phyloP scores from a whole-genome alignment of 1,284 basidiomycete species.

The Chondrostereum purpureum region DNA sequence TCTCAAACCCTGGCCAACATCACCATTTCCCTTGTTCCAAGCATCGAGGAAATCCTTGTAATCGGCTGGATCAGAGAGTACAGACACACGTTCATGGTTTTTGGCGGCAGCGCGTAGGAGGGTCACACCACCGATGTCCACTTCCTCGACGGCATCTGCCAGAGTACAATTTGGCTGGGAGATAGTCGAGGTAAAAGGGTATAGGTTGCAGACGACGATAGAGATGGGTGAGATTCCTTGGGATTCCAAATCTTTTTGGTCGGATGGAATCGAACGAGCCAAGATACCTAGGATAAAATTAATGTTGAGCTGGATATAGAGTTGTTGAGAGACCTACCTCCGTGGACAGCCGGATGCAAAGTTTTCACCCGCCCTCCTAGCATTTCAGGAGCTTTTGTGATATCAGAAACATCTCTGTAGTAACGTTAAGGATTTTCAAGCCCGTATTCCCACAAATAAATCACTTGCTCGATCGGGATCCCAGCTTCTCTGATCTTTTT shows the following conservation, averaged over 20 bases:
- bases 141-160: conserved; percentile 92
- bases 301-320: conserved; percentile 1
- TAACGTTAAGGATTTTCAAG: conserved; percentile 1
- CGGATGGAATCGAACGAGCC: conserved; percentile 81
- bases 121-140: conserved; percentile 98
- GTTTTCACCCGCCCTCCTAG: conserved; percentile 98
- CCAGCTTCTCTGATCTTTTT: conserved; percentile 96
- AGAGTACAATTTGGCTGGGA: conserved; percentile 85
- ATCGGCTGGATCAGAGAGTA: conserved; percentile 93
- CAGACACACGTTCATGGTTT: conserved; percentile 91
- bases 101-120: conserved; percentile 97
- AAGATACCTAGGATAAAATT: conserved; percentile 63
- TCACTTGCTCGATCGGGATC: conserved; percentile 79
- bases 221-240: conserved; percentile 87
- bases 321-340: too few relatives aligned
- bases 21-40: conserved; percentile 62
- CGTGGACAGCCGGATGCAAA: conserved; percentile 97
- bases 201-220: conserved; percentile 98
- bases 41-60: conserved; percentile 80
- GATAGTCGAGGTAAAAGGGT: conserved; percentile 94
- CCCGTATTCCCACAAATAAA: conserved; percentile 1
- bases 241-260: conserved; percentile 74
- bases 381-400: conserved; percentile 99
- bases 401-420: conserved; percentile 89
- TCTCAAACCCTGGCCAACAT: conserved; percentile 66